Evolutionary conservation across 2,329 filamentous ascomycete genomes (phyloP).

Genomic region (Fusarium sp.): DNA sequence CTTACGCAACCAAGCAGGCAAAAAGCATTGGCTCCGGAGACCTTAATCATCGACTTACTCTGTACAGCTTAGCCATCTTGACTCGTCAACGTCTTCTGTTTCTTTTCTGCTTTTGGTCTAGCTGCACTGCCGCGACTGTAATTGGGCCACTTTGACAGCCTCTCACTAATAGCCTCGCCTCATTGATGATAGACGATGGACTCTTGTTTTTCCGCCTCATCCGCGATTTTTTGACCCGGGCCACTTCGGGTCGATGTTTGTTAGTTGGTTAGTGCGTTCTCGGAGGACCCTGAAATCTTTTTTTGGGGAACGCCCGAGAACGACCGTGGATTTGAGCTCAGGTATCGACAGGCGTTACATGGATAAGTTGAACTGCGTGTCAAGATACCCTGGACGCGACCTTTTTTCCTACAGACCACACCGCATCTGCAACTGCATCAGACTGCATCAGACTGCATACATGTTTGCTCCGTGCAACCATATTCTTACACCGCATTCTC

Average conservation of each 20-base stretch:
- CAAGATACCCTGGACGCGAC: slow-evolving; percentile 9
- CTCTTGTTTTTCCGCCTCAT: slow-evolving; percentile 39
- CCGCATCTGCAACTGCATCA: slow-evolving; percentile 29
- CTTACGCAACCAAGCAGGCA: slow-evolving; percentile 17
- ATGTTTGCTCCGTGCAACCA: slow-evolving; percentile 25
- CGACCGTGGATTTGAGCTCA: slow-evolving; percentile 19
- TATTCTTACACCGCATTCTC: slow-evolving; percentile 36
- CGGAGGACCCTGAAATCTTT: slow-evolving; percentile 42
- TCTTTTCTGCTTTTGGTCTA: slow-evolving; percentile 36
- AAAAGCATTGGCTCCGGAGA: not conserved
- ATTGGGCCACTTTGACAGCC: slow-evolving; percentile 12
- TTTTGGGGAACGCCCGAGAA: slow-evolving; percentile 30
- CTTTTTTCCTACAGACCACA: slow-evolving; percentile 24
- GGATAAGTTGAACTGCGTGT: slow-evolving; percentile 6
- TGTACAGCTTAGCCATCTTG: slow-evolving; percentile 26
- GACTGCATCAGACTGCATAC: slow-evolving; percentile 15
- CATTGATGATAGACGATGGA: slow-evolving; percentile 15
- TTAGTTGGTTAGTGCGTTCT: slow-evolving; percentile 24
- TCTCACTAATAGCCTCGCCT: slow-evolving; percentile 35
- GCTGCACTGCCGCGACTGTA: not conserved
- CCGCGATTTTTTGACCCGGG: slow-evolving; percentile 32
- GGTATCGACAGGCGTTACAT: slow-evolving; percentile 19
- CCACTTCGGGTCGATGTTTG: slow-evolving; percentile 38
- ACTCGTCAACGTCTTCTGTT: slow-evolving; percentile 35
- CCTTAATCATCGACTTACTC: slow-evolving; percentile 28